phyloP scores from a whole-genome alignment of 139 green algal species.

The Chlamydomonas incerta region DNA sequence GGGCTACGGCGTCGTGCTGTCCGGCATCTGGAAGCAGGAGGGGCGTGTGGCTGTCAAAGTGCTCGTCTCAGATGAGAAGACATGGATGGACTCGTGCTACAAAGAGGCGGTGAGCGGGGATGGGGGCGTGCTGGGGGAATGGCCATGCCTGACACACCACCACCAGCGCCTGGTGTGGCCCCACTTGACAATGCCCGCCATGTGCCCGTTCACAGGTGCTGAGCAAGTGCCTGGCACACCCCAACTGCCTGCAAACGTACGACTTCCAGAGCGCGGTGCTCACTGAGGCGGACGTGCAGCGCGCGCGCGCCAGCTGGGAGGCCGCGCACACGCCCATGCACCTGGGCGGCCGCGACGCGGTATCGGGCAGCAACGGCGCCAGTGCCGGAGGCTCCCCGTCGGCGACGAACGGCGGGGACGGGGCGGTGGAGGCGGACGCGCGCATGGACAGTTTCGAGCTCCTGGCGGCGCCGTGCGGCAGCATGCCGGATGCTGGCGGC shows the following conservation, averaged over 20 bases:
- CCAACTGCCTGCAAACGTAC: slow-evolving; percentile 38
- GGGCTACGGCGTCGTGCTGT: slow-evolving; percentile 7
- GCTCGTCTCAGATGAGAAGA: slow-evolving; percentile 3
- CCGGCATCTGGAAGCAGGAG: slow-evolving; percentile 23
- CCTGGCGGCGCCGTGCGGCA: neutral
- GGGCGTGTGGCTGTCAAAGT: slow-evolving; percentile 30
- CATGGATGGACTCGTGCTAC: slow-evolving; percentile 6
- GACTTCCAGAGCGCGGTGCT: slow-evolving; percentile 24
- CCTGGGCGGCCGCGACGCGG: neutral
- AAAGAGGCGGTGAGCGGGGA: slow-evolving; percentile 27
- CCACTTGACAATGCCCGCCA: too few relatives aligned
- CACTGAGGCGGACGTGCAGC: neutral
- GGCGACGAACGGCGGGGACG: too few relatives aligned
- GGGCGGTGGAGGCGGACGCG: neutral
- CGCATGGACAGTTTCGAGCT: slow-evolving; percentile 37
- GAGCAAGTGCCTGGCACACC: slow-evolving; percentile 16
- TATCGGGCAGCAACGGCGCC: neutral
- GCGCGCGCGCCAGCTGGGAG: neutral
- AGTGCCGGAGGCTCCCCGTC: neutral
- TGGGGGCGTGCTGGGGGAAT: neutral
- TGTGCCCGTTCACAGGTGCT: slow-evolving; percentile 1
- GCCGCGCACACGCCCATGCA: neutral
- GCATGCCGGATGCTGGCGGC: neutral
- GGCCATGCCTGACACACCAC: too few relatives aligned
- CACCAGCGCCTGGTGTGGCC: too few relatives aligned